Percentiles rank a stretch among this genome's conserved stretches.
Conservation (phyloP, 495 filamentous ascomycete species). For the Copromyces sp. region DNA sequence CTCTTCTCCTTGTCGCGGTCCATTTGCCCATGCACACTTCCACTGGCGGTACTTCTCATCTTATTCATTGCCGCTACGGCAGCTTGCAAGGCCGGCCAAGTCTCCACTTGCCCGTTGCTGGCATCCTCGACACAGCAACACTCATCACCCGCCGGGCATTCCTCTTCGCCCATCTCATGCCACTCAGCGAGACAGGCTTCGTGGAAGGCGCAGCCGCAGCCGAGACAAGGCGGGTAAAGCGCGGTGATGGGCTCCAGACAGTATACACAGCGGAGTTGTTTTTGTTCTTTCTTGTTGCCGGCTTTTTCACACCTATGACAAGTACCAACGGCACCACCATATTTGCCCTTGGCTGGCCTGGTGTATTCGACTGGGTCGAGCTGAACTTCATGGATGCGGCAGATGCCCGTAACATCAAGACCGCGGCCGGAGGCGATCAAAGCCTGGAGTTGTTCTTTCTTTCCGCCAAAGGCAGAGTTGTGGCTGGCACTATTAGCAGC, state of each 20-base stretch:
- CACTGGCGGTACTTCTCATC: not conserved
- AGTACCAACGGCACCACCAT: constrained; percentile 43
- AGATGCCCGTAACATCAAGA: constrained; percentile 50
- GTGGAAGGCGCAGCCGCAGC: constrained; percentile 53
- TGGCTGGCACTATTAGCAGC: constrained; percentile 14
- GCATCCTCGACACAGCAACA: constrained; percentile 37
- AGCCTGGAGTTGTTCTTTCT: constrained; percentile 32
- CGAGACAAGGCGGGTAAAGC: constrained; percentile 47
- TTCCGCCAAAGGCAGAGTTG: constrained; percentile 23
- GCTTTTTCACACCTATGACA: constrained; percentile 37
- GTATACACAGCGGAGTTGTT: constrained; percentile 47
- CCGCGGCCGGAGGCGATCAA: constrained; percentile 35
- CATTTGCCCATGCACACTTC: not conserved
- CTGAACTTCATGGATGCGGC: constrained; percentile 45
- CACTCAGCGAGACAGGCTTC: constrained; percentile 43
- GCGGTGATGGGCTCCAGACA: constrained; percentile 48
- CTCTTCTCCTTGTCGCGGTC: not conserved
- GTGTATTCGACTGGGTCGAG: constrained; percentile 39
- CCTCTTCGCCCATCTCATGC: constrained; percentile 35
- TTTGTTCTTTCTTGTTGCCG: constrained; percentile 38
- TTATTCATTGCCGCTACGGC: constrained; percentile 11
- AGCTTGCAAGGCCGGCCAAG: constrained; percentile 30
- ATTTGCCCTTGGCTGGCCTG: constrained; percentile 14
- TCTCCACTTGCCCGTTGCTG: constrained; percentile 28
- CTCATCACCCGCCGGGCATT: constrained; percentile 40